Base-by-base conservation (phyloP, 2,329 filamentous ascomycete species). In the Chaetomiaceae sp. region DNA sequence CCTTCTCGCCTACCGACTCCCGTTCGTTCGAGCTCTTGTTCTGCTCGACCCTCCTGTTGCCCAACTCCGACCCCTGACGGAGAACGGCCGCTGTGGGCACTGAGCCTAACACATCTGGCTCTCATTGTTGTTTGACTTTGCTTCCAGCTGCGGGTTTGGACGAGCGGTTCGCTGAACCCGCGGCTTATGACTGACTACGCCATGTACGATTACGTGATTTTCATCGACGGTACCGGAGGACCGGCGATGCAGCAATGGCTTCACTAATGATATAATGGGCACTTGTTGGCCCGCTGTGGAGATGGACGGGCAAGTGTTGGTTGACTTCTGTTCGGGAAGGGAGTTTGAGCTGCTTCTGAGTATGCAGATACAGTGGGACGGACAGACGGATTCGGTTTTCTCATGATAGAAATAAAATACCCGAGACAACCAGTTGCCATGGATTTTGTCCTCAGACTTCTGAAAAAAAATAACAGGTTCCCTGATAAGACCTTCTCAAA, bases 1-100 rank as follows among this genome's bases (percentile, higher is more conserved):
- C 75, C 34, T 83, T 82, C 59, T 78, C 72, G 17, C 73, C 73
- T 4, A 72, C 72, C 1, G 72, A 75, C 55, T 75, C 74, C n/a
- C 68, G 73, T 33, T 76, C 73, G 0, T 67, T 75, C 27, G 74
- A 76, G 62, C 71, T 76, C 46, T 57, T 75, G 22, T 75, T 75
- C 54, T 75, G 72, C 54, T 72, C 73, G 9, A 69, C 69, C 6
- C 67, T 76, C 23, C 65, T 76, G 23, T 67, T 75, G 29, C 64
- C 67, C 17, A 49, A 54, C 23, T 55, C 56, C 15, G 63, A 66
- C 25, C 61, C 45, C 17, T 53, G 40, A 46, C 15, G 7, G 29
- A 51, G 17, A 17, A 12, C 25, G 19, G 31, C 8, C 29, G 15
- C 3, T 8, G 25, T 29, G 27, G 31, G 23, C 17, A 29, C 42